phyloP scores from a whole-genome alignment of 495 filamentous ascomycete species.

The Xylaria castorea region DNA sequence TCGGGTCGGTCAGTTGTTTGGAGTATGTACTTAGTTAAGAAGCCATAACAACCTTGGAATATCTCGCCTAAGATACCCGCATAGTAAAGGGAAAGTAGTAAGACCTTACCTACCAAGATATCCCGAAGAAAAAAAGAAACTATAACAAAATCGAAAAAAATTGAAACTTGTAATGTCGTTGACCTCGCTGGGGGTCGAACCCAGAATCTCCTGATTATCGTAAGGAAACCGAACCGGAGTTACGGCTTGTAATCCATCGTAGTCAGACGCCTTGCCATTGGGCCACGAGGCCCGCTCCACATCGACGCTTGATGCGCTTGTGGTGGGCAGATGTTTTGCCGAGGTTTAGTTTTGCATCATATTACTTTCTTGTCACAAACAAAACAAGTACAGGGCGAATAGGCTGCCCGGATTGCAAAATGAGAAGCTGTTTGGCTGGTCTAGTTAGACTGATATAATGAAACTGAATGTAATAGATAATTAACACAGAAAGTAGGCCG shows the following conservation, averaged over 20 bases:
- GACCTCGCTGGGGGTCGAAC: conserved; percentile 29
- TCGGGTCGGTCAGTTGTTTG: background rate
- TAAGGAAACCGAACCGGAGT: background rate
- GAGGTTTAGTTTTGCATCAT: background rate
- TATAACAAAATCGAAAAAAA: background rate
- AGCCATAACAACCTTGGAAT: too few species aligned
- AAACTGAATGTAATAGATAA: too few species aligned
- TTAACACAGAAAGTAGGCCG: too few species aligned
- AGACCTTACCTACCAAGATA: too few species aligned
- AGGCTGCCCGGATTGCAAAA: too few species aligned
- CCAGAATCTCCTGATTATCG: conserved; percentile 27
- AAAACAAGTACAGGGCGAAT: background rate
- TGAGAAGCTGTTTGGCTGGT: too few species aligned
- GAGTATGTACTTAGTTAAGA: too few species aligned
- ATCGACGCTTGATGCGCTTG: background rate
- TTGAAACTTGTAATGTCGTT: background rate
- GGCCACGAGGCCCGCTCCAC: conserved; percentile 18
- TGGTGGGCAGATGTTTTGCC: background rate
- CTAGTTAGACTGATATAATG: too few species aligned
- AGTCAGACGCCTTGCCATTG: conserved; percentile 30
- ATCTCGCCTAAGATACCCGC: too few species aligned
- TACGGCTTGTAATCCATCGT: background rate
- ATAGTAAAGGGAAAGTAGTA: too few species aligned
- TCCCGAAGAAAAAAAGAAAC: background rate
- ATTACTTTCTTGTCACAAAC: background rate